Evolutionary conservation across 2,329 filamentous ascomycete species (phyloP).

Genomic region (Paecilomyces formosus): DNA sequence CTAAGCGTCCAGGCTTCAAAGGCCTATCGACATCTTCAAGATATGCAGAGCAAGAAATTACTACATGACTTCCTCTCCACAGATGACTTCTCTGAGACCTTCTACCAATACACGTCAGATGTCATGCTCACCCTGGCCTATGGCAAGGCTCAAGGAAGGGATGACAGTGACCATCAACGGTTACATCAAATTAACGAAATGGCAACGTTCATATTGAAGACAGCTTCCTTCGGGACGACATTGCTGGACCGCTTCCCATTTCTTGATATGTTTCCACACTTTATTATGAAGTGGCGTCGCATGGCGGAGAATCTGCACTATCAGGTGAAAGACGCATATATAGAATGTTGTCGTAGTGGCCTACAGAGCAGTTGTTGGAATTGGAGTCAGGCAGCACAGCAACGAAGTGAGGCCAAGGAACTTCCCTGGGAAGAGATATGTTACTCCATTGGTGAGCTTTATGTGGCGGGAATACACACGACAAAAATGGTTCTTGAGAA

Average conservation of each 20-base stretch:
- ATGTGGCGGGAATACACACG: conserved; percentile 44
- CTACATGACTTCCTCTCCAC: conserved; percentile 34
- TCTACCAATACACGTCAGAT: conserved; percentile 43
- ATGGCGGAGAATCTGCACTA: conserved; percentile 5
- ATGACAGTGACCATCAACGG: conserved; percentile 38
- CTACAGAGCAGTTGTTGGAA: conserved; percentile 11
- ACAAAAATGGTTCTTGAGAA: conserved; percentile 40
- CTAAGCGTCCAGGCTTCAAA: conserved; percentile 38
- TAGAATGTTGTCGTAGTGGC: conserved; percentile 1
- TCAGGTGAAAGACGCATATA: conserved; percentile 1
- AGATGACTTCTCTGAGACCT: conserved; percentile 37
- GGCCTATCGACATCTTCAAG: conserved; percentile 43
- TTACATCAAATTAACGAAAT: conserved; percentile 42
- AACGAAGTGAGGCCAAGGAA: conserved; percentile 29
- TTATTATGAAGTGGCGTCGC: conserved; percentile 38
- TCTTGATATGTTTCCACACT: conserved; percentile 34
- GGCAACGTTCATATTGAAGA: conserved; percentile 27
- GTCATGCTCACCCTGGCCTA: conserved; percentile 47
- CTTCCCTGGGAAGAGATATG: conserved; percentile 38
- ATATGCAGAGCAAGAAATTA: conserved; percentile 42
- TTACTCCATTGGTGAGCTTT: conserved; percentile 38
- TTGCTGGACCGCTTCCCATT: conserved; percentile 38
- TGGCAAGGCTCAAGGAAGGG: conserved; percentile 39
- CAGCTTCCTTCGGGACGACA: conserved; percentile 24
- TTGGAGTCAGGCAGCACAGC: conserved; percentile 11